A percentile compares a stretch with the other conserved stretches of the same genome.
These are phyloP conservation scores for Termitomyces eurrhizus DNA, from an alignment of 768 basidiomycete genomes.

Conservation along the genomic window DNA sequence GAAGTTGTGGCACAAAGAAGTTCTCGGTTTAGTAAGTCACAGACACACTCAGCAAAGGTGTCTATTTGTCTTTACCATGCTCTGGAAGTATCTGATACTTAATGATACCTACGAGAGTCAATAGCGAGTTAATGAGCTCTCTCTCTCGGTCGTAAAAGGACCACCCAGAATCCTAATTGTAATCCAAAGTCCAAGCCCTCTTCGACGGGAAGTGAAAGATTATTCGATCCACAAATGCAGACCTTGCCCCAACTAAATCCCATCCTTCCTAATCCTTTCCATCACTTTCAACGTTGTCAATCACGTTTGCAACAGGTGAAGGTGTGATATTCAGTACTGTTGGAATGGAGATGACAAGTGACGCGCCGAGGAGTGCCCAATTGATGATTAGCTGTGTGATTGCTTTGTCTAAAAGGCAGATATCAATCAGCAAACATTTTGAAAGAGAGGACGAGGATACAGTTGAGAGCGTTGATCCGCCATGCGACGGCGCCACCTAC, in stretches of 20 bases:
- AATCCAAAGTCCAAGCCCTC: background rate
- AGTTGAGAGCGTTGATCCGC: conserved; percentile 27
- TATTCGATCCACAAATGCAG: background rate
- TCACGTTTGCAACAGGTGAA: conserved; percentile 14
- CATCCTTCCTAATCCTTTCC: conserved; percentile 1
- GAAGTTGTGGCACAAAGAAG: no score
- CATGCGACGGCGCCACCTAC: conserved; percentile 26
- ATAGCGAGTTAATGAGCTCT: no score
- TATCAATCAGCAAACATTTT: background rate
- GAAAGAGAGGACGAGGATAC: conserved; percentile 5
- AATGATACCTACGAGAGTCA: no score
- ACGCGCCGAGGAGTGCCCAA: conserved; percentile 23
- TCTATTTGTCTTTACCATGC: no score
- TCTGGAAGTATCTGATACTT: no score
- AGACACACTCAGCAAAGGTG: no score
- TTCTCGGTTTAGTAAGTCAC: no score
- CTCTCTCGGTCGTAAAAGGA: no score
- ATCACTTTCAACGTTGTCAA: background rate
- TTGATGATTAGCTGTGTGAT: conserved; percentile 24
- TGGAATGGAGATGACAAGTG: conserved; percentile 22
- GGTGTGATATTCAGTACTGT: conserved; percentile 24
- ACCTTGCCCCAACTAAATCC: background rate
- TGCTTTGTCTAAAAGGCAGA: conserved; percentile 15
- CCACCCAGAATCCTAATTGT: background rate
- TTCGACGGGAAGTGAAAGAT: background rate